These are phyloP conservation scores for Hippophae tibetana DNA, from an alignment of 306 rosid genomes.

Conservation along the genomic window DNA sequence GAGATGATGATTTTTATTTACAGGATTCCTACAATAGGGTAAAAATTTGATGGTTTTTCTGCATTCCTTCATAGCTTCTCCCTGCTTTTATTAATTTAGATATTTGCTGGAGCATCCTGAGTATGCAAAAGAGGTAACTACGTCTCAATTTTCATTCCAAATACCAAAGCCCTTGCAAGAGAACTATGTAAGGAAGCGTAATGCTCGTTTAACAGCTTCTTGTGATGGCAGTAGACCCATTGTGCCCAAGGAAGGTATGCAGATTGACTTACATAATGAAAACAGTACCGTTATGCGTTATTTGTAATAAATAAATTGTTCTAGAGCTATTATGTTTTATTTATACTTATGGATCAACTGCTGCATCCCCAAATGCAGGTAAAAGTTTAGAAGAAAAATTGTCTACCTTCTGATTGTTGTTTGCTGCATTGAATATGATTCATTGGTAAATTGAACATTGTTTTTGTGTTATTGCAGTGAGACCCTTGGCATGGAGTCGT, in stretches of 20 bases:
- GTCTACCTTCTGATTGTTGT: too few species aligned
- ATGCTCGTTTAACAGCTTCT: slow-evolving; percentile 34
- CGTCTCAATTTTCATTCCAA: slow-evolving; percentile 69
- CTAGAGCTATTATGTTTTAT: too few species aligned
- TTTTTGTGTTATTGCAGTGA: slow-evolving; percentile 34
- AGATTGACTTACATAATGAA: neutral
- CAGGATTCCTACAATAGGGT: too few species aligned
- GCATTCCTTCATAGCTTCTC: slow-evolving; percentile 6
- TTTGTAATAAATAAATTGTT: too few species aligned
- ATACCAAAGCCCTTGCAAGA: slow-evolving; percentile 77
- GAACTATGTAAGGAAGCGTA: slow-evolving; percentile 80
- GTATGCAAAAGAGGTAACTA: slow-evolving; percentile 36
- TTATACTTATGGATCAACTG: too few species aligned
- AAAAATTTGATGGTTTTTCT: slow-evolving; percentile 9
- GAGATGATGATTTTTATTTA: too few species aligned
- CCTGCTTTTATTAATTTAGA: slow-evolving; percentile 31
- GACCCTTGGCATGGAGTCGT: slow-evolving; percentile 48
- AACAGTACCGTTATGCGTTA: too few species aligned
- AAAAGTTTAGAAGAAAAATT: too few species aligned
- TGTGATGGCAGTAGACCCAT: slow-evolving; percentile 26
- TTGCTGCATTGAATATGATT: too few species aligned
- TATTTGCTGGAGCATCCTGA: slow-evolving; percentile 75
- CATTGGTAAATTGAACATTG: too few species aligned
- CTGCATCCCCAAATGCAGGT: too few species aligned
- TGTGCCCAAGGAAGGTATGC: slow-evolving; percentile 53